Evolutionary conservation across 257 asterid genomes (phyloP), one percentile per base, ranked within the genome.

Genomic region (Handroanthus guayacan): DNA sequence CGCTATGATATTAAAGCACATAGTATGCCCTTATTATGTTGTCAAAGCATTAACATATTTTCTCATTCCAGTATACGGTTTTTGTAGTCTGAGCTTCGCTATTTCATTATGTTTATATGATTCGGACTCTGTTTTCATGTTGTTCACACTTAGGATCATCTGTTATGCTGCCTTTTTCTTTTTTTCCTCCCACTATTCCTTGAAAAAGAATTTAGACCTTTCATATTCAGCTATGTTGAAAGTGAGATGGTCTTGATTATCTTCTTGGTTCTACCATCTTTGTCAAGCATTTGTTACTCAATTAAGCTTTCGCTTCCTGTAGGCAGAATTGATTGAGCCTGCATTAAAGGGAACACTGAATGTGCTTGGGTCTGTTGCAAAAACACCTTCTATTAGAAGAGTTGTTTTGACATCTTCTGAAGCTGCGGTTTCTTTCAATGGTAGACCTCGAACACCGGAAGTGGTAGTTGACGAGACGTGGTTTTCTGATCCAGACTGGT

Each of bases 301-400:
- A 69, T 38, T 64, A 4, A 52, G 70, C 36, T 62, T 78, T 61
- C 12, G 39, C 71, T 74, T 63, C 43, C 60, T 76, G 36, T 84
- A 91, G 93, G 80, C 66, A 9, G 94, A 90, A 8, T 25, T 90
- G 79, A 81, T 90, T 66, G 94, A 88, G 62, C 94, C 96, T 67
- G 95, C 97, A 34, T 31, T 91, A 10, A 87, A 91, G 76, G 97
- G 97, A 67, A 91, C 97, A 3, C 82, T 89, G 39, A 91, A 91
- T 16, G 93, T 91, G 72, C 97, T 91, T 56, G 68, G 65, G 18
- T 85, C 97, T 31, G 84, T 86, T 74, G 82, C 90, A 1, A 91
- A 84, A 67, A 61, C 87, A 7, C 82, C 92, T 43, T 82, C 95
- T 6, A 80, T 89, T 20, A 88, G 79, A 52, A 81, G 88, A 70